Evolutionary conservation across 495 filamentous ascomycete species (phyloP).

Genomic region (Xylaria nigripes): DNA sequence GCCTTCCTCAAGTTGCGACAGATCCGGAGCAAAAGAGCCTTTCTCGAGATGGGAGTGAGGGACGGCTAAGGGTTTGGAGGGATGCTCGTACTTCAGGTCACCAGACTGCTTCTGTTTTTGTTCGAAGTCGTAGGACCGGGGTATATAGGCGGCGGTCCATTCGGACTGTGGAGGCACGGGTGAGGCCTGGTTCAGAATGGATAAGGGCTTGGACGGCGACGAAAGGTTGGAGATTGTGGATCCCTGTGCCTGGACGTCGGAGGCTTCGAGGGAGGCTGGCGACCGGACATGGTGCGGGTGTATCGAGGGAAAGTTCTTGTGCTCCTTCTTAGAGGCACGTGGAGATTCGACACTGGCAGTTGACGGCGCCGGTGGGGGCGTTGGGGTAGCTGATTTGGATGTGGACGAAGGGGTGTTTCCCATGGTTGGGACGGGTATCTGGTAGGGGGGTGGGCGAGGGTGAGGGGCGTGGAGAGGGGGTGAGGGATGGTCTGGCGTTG

Average conservation of each 20-base stretch:
- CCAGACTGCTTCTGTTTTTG: conserved; percentile 21
- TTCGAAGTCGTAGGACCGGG: conserved; percentile 20
- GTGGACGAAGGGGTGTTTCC: conserved; percentile 36
- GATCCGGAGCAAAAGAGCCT: conserved; percentile 27
- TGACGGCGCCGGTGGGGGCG: conserved; percentile 24
- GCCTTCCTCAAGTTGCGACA: conserved; percentile 29
- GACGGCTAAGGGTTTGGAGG: conserved; percentile 45
- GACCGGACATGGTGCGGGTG: conserved; percentile 26
- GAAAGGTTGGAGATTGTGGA: conserved; percentile 36
- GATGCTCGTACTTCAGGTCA: conserved; percentile 31
- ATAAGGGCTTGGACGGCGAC: conserved; percentile 29
- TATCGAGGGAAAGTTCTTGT: conserved; percentile 26
- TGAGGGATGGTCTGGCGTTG: conserved; percentile 5
- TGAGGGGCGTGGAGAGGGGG: conserved; percentile 7
- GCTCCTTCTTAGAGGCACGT: conserved; percentile 26
- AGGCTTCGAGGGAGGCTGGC: conserved; percentile 46
- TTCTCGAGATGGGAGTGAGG: conserved; percentile 34
- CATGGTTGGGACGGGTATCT: conserved; percentile 22
- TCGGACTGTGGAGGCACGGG: conserved; percentile 22
- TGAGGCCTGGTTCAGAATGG: conserved; percentile 33
- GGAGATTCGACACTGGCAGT: conserved; percentile 27
- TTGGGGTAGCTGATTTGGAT: conserved; percentile 27
- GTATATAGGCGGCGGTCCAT: conserved; percentile 7
- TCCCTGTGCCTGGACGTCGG: conserved; percentile 46
- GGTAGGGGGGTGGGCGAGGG: conserved; percentile 14